Evolutionary conservation across 1,284 basidiomycete species (phyloP).

Genomic region (Fomitopsis betulina): DNA sequence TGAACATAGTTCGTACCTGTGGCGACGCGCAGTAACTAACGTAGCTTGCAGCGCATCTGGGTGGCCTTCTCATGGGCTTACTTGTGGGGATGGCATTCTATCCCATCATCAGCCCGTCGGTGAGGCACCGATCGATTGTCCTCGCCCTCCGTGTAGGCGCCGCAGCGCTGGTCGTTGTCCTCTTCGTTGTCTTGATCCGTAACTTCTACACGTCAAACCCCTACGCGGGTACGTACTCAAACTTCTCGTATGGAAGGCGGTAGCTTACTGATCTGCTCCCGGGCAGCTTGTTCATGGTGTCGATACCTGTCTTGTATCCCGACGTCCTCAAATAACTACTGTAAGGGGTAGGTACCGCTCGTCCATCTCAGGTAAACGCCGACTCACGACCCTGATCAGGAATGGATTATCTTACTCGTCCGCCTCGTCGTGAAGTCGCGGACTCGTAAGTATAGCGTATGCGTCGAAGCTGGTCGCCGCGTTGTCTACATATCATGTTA

Average conservation of each 20-base stretch:
- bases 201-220: slow-evolving; percentile 91
- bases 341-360: slow-evolving; percentile 50
- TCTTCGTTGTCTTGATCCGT: slow-evolving; percentile 78
- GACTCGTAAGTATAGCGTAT: not conserved
- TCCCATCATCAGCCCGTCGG: slow-evolving; percentile 82
- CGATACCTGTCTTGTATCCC: slow-evolving; percentile 88
- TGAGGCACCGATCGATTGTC: slow-evolving; percentile 68
- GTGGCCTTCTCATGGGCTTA: slow-evolving; percentile 82
- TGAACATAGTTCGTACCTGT: slow-evolving; percentile 22
- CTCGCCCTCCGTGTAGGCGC: slow-evolving; percentile 75
- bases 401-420: slow-evolving; percentile 24
- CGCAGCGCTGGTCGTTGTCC: slow-evolving; percentile 68
- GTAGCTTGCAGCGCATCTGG: slow-evolving; percentile 56
- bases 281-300: slow-evolving; percentile 81
- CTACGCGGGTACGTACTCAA: slow-evolving; percentile 54
- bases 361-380: not conserved
- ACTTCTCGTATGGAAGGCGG: not conserved
- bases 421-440: not conserved
- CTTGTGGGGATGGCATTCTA: slow-evolving; percentile 81
- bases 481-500: not conserved
- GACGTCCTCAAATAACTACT: slow-evolving; percentile 70
- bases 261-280: not conserved
- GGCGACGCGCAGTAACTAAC: slow-evolving; percentile 1
- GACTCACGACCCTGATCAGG: slow-evolving; percentile 19
- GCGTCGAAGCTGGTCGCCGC: not conserved